A percentile compares a stretch with the other conserved stretches of the same genome.
These are phyloP conservation scores for Staphylotrichum tortipilum DNA, from an alignment of 495 filamentous ascomycete genomes.

Conservation along the genomic window DNA sequence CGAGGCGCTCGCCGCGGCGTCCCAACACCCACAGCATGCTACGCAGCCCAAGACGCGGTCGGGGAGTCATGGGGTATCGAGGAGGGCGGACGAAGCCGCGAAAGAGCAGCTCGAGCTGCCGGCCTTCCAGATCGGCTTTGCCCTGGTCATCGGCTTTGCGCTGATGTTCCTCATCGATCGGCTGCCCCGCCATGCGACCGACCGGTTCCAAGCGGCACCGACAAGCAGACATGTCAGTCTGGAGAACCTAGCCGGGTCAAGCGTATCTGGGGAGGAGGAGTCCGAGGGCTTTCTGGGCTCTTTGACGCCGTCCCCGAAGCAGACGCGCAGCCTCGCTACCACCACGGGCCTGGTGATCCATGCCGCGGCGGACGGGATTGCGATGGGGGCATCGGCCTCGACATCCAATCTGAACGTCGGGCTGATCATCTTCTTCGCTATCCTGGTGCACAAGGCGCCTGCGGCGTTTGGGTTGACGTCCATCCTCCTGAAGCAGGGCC, in stretches of 20 bases:
- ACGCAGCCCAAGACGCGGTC: neutral
- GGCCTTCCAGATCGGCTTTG: slow-evolving; percentile 65
- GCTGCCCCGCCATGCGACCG: slow-evolving; percentile 61
- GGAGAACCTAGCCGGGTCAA: slow-evolving; percentile 57
- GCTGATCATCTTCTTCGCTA: slow-evolving; percentile 87
- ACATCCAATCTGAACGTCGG: slow-evolving; percentile 62
- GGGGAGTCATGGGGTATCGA: neutral
- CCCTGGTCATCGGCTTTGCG: slow-evolving; percentile 81
- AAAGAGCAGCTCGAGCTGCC: slow-evolving; percentile 34
- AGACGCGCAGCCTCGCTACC: slow-evolving; percentile 54
- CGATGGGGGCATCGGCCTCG: slow-evolving; percentile 77
- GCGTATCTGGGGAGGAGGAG: slow-evolving; percentile 35
- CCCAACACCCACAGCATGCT: slow-evolving; percentile 32
- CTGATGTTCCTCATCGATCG: slow-evolving; percentile 96
- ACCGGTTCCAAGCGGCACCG: slow-evolving; percentile 44
- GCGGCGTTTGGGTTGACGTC: slow-evolving; percentile 92
- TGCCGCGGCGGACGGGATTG: slow-evolving; percentile 92
- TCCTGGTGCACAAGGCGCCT: slow-evolving; percentile 95
- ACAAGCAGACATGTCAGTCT: slow-evolving; percentile 65
- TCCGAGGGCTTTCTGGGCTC: slow-evolving; percentile 45
- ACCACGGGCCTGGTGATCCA: slow-evolving; percentile 95
- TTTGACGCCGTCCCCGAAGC: slow-evolving; percentile 41
- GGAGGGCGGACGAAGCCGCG: slow-evolving; percentile 7
- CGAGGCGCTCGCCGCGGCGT: slow-evolving; percentile 74
- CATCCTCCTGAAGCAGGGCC: slow-evolving; percentile 76